Evolutionary conservation across 164 flowering plant species (phyloP).

Genomic region (Magnolia officinalis): DNA sequence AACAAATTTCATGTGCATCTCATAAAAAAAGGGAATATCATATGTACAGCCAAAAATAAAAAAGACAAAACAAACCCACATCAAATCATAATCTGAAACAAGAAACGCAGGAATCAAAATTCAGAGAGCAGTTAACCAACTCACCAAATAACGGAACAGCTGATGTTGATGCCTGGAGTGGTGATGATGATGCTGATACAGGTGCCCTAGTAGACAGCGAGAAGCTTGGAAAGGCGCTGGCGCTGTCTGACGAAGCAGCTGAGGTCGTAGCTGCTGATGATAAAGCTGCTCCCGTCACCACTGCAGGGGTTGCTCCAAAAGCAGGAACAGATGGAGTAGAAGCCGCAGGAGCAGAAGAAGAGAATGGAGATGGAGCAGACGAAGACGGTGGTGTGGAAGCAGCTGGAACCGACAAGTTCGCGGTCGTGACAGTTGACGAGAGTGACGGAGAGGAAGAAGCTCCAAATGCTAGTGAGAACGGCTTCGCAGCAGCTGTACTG

Average conservation of each 20-base stretch:
- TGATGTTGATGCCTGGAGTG: conserved; percentile 34
- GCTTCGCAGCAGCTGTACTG: conserved; percentile 23
- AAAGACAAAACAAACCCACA: too few species aligned
- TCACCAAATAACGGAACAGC: conserved; percentile 45
- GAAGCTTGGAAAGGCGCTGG: conserved; percentile 31
- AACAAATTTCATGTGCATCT: too few species aligned
- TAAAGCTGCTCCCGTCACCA: conserved; percentile 8
- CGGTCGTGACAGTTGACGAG: conserved; percentile 36
- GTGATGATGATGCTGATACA: conserved; percentile 37
- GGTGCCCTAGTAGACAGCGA: conserved; percentile 34
- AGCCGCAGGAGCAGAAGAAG: conserved; percentile 17
- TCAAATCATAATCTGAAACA: too few species aligned
- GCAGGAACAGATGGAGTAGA: conserved; percentile 26
- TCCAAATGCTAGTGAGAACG: conserved; percentile 24
- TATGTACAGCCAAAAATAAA: too few species aligned
- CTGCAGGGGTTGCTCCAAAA: conserved; percentile 22
- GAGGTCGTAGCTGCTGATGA: conserved; percentile 3
- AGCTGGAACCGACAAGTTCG: conserved; percentile 29
- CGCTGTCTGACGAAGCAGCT: neutral
- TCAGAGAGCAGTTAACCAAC: conserved; percentile 6
- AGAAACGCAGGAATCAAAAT: too few species aligned
- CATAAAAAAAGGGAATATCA: too few species aligned
- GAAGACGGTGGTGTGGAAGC: conserved; percentile 17
- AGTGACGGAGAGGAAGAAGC: conserved; percentile 32
- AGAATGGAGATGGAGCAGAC: conserved; percentile 16